These are phyloP conservation scores for Fusarium albidum DNA, from an alignment of 2,329 filamentous ascomycete genomes.

Conservation along the genomic window DNA sequence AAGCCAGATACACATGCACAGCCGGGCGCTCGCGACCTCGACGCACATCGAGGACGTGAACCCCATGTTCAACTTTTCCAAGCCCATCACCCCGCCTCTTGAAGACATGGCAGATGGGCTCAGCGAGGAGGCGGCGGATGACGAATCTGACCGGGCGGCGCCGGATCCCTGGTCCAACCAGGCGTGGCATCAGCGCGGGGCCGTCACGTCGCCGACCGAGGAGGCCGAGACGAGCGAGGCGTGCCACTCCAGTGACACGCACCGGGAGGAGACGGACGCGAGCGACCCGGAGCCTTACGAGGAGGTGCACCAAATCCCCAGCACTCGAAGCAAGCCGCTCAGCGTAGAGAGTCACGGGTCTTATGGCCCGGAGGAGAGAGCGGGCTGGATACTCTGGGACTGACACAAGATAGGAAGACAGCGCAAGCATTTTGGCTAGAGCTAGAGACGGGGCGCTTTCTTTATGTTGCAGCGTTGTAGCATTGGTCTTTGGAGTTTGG, in stretches of 20 bases:
- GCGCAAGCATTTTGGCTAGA: constrained; percentile 5
- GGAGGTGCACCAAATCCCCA: constrained; percentile 27
- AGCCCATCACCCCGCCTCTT: constrained; percentile 41
- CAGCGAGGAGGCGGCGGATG: background rate
- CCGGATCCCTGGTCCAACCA: constrained; percentile 18
- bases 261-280: constrained; percentile 44
- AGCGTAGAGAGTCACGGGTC: constrained; percentile 5
- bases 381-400: constrained; percentile 38
- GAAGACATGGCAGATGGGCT: background rate
- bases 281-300: constrained; percentile 45
- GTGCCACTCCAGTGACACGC: constrained; percentile 43
- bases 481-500: too few relatives aligned
- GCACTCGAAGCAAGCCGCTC: constrained; percentile 5
- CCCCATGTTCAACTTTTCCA: constrained; percentile 49
- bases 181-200: constrained; percentile 14
- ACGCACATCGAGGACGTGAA: constrained; percentile 26
- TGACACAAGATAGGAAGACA: background rate
- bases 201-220: constrained; percentile 38
- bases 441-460: background rate
- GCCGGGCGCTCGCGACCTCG: constrained; percentile 22
- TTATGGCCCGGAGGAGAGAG: constrained; percentile 22
- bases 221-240: constrained; percentile 46
- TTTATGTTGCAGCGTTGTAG: too few relatives aligned
- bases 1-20: constrained; percentile 47
- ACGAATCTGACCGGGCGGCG: constrained; percentile 18